Conservation (phyloP, 331 rosid genomes). For the Malus hybrid region DNA sequence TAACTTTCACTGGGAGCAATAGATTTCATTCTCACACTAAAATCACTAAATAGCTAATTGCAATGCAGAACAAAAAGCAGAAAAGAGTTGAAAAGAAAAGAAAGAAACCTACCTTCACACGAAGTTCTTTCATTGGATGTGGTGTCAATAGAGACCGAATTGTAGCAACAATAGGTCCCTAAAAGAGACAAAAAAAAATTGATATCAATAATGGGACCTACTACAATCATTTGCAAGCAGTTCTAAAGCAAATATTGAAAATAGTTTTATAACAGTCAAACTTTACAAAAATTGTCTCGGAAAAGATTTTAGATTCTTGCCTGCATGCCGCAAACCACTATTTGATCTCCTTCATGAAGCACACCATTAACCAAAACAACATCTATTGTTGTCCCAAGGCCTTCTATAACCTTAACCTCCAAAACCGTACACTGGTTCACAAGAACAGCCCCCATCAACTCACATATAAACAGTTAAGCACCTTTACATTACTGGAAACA, state of each 20-base stretch:
- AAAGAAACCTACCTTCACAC: constrained; percentile 63
- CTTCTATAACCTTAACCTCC: constrained; percentile 89
- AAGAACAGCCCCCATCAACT: constrained; percentile 27
- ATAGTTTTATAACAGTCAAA: neutral
- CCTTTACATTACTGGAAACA: constrained; percentile 4
- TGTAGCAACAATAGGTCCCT: constrained; percentile 86
- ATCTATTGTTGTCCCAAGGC: constrained; percentile 89
- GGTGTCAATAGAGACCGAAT: constrained; percentile 94
- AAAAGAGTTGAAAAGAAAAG: neutral
- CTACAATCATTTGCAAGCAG: neutral
- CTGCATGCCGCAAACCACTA: constrained; percentile 89
- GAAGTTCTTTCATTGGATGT: constrained; percentile 97
- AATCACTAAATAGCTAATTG: neutral
- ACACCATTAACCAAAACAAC: constrained; percentile 81
- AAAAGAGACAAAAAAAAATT: constrained; percentile 13
- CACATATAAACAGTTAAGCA: constrained; percentile 18
- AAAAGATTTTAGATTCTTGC: constrained; percentile 34
- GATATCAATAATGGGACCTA: neutral
- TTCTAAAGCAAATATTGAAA: neutral
- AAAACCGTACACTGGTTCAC: constrained; percentile 85
- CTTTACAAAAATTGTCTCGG: neutral
- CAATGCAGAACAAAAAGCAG: neutral
- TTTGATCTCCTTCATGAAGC: constrained; percentile 90
- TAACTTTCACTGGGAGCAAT: neutral
- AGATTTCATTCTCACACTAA: neutral